These are phyloP conservation scores for Stagonosporopsis vannaccii DNA, from an alignment of 2,329 filamentous ascomycete species.

Conservation along the genomic window DNA sequence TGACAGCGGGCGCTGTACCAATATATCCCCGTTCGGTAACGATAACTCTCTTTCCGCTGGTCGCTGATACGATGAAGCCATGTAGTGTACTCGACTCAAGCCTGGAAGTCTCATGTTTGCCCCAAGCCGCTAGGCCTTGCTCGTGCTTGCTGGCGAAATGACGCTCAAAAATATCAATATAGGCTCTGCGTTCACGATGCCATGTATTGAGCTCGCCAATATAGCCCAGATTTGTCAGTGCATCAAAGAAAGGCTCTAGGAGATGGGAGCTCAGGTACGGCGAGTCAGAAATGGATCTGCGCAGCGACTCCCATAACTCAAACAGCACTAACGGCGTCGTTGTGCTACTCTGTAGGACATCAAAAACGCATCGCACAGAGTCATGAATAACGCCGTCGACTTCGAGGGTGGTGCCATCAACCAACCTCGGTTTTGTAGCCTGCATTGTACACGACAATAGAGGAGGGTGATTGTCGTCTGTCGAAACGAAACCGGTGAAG, in stretches of 20 bases:
- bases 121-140: background rate
- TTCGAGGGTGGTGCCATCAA: background rate
- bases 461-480: slow-evolving; percentile 5
- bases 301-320: background rate
- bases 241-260: slow-evolving; percentile 4
- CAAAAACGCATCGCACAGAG: background rate
- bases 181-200: background rate
- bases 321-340: slow-evolving; percentile 1
- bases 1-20: slow-evolving; percentile 8
- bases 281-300: background rate
- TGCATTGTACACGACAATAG: background rate
- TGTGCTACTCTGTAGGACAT: background rate
- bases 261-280: background rate
- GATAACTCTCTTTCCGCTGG: slow-evolving; percentile 8
- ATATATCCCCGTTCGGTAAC: slow-evolving; percentile 14
- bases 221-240: background rate
- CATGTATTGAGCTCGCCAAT: slow-evolving; percentile 2
- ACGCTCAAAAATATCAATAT: background rate
- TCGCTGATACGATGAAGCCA: slow-evolving; percentile 6
- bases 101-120: background rate
- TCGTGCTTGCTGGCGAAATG: background rate
- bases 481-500: slow-evolving; percentile 3
- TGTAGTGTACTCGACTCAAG: slow-evolving; percentile 1
- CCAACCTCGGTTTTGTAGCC: background rate
- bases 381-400: slow-evolving; percentile 1